Percentiles rank a stretch among this genome's conserved stretches.
Evolutionary conservation across 352 stramenopile genomes (phyloP).

Genomic region (Globisporangium rhizosaccharum): DNA sequence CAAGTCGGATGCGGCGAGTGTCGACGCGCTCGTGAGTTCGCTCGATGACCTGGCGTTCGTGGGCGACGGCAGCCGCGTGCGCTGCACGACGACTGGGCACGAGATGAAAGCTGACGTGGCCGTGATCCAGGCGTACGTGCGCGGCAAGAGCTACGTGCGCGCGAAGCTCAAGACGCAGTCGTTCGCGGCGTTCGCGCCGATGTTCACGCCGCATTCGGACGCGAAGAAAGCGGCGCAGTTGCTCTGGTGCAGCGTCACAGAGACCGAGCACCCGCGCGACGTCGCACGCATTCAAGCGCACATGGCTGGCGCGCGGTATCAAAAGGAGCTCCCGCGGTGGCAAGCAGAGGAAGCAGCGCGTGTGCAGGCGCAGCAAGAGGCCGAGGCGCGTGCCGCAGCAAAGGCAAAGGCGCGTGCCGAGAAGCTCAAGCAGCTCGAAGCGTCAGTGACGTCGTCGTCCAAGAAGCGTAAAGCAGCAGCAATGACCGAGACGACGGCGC

Average conservation of each 20-base stretch:
- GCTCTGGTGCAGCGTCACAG: conserved; percentile 65
- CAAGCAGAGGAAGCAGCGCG: conserved; percentile 33
- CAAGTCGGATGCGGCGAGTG: conserved; percentile 16
- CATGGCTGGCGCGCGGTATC: conserved; percentile 43
- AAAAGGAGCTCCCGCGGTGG: conserved; percentile 53
- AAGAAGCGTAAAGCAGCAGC: conserved; percentile 4
- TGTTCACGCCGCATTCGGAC: conserved; percentile 59
- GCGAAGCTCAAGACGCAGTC: conserved; percentile 32
- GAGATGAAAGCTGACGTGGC: conserved; percentile 60
- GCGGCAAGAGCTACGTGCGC: conserved; percentile 56
- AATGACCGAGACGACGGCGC: conserved; percentile 1
- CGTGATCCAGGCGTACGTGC: conserved; percentile 45
- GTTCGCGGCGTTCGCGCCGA: conserved; percentile 51
- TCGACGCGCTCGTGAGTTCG: conserved; percentile 40
- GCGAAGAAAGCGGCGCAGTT: conserved; percentile 35
- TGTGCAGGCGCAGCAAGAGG: conserved; percentile 18
- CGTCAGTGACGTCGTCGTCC: background rate
- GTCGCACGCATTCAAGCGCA: conserved; percentile 46
- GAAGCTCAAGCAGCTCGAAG: conserved; percentile 11
- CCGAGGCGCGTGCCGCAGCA: conserved; percentile 2
- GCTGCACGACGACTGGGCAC: conserved; percentile 54
- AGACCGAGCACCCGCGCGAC: conserved; percentile 46
- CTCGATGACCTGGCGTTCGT: conserved; percentile 36
- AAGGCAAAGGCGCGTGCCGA: conserved; percentile 6
- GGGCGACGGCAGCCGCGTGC: conserved; percentile 35